These are phyloP conservation scores for Bretziella fagacearum DNA, from an alignment of 2,329 filamentous ascomycete species.

Conservation along the genomic window DNA sequence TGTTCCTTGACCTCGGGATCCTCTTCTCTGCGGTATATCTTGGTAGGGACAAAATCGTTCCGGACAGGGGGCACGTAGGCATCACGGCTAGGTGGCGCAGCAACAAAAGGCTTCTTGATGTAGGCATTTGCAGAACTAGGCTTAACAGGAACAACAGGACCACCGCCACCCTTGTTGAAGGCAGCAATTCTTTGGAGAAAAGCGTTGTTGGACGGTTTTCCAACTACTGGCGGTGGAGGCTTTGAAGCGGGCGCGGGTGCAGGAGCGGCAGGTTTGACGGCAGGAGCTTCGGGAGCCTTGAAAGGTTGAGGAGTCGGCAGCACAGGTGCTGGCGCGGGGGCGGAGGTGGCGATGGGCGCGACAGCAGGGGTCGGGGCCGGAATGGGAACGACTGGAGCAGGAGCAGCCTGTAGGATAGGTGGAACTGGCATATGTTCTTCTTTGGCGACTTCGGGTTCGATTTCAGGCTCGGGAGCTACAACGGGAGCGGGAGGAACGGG, in stretches of 20 bases:
- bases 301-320: slow-evolving; percentile 18
- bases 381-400: slow-evolving; percentile 13
- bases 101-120: slow-evolving; percentile 93
- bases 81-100: slow-evolving; percentile 82
- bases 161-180: slow-evolving; percentile 79
- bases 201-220: slow-evolving; percentile 59
- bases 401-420: slow-evolving; percentile 15
- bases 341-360: slow-evolving; percentile 20
- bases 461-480: not conserved
- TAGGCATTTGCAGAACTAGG: slow-evolving; percentile 56
- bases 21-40: slow-evolving; percentile 72
- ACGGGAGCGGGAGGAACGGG: slow-evolving; percentile 17
- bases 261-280: slow-evolving; percentile 24
- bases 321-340: slow-evolving; percentile 18
- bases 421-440: not conserved
- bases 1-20: slow-evolving; percentile 55
- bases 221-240: slow-evolving; percentile 40
- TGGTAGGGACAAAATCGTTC: slow-evolving; percentile 52
- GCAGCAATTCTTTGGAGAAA: slow-evolving; percentile 94
- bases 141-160: slow-evolving; percentile 81
- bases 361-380: slow-evolving; percentile 25
- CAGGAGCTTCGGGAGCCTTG: slow-evolving; percentile 18
- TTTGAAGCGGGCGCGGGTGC: slow-evolving; percentile 18
- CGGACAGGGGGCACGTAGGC: slow-evolving; percentile 62
- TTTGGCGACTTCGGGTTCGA: not conserved